phyloP scores from a whole-genome alignment of 805 yeast species.

The Starmera amethionina region DNA sequence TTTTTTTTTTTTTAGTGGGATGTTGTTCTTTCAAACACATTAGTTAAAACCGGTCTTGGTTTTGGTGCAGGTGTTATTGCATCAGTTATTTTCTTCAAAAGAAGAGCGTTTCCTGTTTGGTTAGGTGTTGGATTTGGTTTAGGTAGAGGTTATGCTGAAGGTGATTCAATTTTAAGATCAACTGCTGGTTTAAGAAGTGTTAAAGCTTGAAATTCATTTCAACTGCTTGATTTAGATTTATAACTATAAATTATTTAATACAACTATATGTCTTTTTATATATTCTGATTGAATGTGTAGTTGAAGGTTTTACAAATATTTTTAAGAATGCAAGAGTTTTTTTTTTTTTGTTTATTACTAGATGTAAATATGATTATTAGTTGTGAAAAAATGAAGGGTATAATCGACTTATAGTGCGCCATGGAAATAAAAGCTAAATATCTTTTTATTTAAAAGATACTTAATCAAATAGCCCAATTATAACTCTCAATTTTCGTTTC shows the following conservation, averaged over 20 bases:
- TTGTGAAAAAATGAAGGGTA: too few relatives aligned
- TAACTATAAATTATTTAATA: neutral
- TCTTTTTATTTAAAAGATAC: too few relatives aligned
- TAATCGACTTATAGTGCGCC: too few relatives aligned
- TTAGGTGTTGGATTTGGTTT: conserved; percentile 94
- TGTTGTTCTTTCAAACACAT: conserved; percentile 84
- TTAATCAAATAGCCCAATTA: too few relatives aligned
- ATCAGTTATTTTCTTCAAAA: conserved; percentile 79
- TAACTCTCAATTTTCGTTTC: conserved; percentile 5
- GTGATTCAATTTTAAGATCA: conserved; percentile 91
- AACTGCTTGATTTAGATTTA: neutral
- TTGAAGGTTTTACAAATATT: too few relatives aligned
- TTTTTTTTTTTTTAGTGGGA: conserved; percentile 50
- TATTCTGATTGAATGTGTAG: too few relatives aligned
- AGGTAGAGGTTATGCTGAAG: conserved; percentile 97
- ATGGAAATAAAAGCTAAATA: too few relatives aligned
- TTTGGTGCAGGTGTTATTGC: conserved; percentile 94
- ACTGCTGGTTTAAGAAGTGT: conserved; percentile 68
- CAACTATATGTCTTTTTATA: too few relatives aligned
- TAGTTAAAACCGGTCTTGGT: conserved; percentile 93
- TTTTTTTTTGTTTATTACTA: too few relatives aligned
- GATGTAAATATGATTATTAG: too few relatives aligned
- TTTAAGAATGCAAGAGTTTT: too few relatives aligned
- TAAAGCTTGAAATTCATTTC: conserved; percentile 38
- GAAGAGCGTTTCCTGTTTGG: conserved; percentile 98